Percentiles rank a stretch among this genome's conserved stretches.
These are phyloP conservation scores for Zoysia pacifica DNA, from an alignment of 176 grass and related monocot genomes.

Conservation along the genomic window DNA sequence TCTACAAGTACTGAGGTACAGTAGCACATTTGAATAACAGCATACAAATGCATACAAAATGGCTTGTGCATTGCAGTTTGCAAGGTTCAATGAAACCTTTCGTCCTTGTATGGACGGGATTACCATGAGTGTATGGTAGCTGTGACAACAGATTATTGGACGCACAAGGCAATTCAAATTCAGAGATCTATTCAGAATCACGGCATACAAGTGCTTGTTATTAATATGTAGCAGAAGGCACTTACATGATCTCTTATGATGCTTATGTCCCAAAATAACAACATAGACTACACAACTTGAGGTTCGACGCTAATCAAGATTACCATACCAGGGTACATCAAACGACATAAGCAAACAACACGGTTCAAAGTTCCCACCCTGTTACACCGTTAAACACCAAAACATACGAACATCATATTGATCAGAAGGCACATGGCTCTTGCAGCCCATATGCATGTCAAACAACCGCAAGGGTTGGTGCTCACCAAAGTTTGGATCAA, in stretches of 20 bases:
- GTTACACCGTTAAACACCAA: conserved; percentile 14
- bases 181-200: conserved; percentile 7
- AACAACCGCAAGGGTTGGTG: background rate
- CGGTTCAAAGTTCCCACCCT: conserved; percentile 6
- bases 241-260: conserved; percentile 37
- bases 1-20: background rate
- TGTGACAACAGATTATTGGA: background rate
- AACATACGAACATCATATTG: conserved; percentile 6
- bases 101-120: too few relatives aligned
- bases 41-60: background rate
- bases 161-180: background rate
- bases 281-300: conserved; percentile 27
- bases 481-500: conserved; percentile 26
- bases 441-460: conserved; percentile 25
- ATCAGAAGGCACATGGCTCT: background rate
- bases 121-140: background rate
- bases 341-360: conserved; percentile 2
- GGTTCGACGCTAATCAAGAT: conserved; percentile 20
- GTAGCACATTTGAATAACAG: too few relatives aligned
- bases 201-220: conserved; percentile 46
- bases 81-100: background rate
- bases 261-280: conserved; percentile 25
- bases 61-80: background rate
- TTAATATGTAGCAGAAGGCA: conserved; percentile 42
- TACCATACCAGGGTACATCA: conserved; percentile 36